Evolutionary conservation across 1,139 yeast genomes (phyloP), one percentile per base, ranked within the genome.

Genomic region (Magnusiomyces paraingens): DNA sequence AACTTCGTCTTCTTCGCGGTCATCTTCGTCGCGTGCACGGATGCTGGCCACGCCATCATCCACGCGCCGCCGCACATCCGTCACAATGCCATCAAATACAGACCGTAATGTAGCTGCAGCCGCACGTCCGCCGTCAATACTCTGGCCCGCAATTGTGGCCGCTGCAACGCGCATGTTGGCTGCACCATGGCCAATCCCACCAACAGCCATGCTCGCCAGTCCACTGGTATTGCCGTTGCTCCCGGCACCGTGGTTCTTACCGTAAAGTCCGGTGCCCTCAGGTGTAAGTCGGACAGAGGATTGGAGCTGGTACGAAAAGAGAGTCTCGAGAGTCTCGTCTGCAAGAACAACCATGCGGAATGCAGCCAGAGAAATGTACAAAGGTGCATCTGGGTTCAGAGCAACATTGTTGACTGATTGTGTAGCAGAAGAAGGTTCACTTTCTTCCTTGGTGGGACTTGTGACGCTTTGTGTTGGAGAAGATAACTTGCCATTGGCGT

Each of bases 311-410:
- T 75, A 73, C 40, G 88, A 77, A 69, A 93, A 93, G 60, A 91
- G 81, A 44, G 86, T 73, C 66, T 93, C 98, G 61, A 90, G 84
- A 0, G 97, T 87, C 64, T 90, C 98, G 67, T 91, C 96, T 0
- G 98, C 97, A 15, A 93, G 75, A 2, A 93, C 74, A 1, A 93
- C 95, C 99, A 93, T 93, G 61, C 99, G 76, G 72, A 93, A 93
- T 0, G 96, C 90, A 0, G 98, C 91, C 32, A 91, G 73, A 53
- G 87, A 87, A 55, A 93, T 78, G 54, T 74, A 81, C 18, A 86
- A 82, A 0, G 95, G 95, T 12, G 83, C 78, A 43, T 79, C 77
- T 1, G 96, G 96, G 66, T 90, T 86, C 47, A 89, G 72, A 0
- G 96, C 96, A 1, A 82, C 87, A 65, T 89, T 89, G 53, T 88